Evolutionary conservation across 768 basidiomycete species (phyloP).

Genomic region (Hemileccinum impolitum): DNA sequence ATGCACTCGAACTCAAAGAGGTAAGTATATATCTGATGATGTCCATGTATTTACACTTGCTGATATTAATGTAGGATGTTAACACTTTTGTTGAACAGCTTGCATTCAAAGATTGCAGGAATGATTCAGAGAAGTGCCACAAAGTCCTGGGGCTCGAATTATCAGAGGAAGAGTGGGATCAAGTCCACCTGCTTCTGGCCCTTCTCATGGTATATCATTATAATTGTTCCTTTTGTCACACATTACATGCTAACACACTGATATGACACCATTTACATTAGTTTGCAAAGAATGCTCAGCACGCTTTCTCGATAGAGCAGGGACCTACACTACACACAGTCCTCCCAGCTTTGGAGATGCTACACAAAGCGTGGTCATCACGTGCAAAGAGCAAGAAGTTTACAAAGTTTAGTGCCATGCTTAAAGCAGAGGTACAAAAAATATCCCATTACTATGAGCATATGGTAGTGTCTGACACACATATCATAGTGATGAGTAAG

Average conservation of each 20-base stretch:
- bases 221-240: neutral
- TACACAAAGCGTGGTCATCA: too few species aligned
- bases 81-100: neutral
- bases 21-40: neutral
- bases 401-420: neutral
- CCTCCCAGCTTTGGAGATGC: too few species aligned
- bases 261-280: neutral
- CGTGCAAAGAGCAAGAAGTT: too few species aligned
- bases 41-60: neutral
- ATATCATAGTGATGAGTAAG: constrained; percentile 11
- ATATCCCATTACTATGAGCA: constrained; percentile 1
- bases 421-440: constrained; percentile 3
- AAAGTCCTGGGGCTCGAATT: neutral
- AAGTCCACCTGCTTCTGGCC: neutral
- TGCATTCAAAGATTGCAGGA: too few species aligned
- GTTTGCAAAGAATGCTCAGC: constrained; percentile 9
- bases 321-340: neutral
- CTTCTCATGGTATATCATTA: neutral
- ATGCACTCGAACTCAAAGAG: too few species aligned
- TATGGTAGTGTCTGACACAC: neutral
- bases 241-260: too few species aligned
- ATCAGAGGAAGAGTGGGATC: neutral
- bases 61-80: too few species aligned
- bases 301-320: constrained; percentile 5
- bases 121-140: neutral